Conservation (phyloP, 768 basidiomycete species). For the Cyathus striatus region DNA sequence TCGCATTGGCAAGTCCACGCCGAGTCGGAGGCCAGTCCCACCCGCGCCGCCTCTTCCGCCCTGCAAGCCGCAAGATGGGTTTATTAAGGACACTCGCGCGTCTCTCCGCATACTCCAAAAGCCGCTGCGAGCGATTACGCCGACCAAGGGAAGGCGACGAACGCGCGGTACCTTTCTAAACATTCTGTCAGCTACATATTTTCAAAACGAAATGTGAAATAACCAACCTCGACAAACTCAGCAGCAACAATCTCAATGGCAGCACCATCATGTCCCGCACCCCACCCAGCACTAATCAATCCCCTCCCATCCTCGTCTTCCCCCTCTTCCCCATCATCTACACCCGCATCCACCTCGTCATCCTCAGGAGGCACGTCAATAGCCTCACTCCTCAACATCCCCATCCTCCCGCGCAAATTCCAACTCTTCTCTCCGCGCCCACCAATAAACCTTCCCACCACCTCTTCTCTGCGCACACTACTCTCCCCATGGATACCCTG, state of each 20-base stretch:
- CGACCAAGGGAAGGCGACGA: conserved; percentile 51
- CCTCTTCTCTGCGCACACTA: conserved; percentile 1
- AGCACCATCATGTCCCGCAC: conserved; percentile 74
- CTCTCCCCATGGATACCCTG: not conserved
- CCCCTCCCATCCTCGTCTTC: conserved; percentile 55
- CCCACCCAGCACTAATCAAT: conserved; percentile 69
- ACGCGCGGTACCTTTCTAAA: conserved; percentile 45
- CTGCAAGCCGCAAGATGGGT: conserved; percentile 25
- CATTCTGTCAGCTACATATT: not conserved
- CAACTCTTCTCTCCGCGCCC: conserved; percentile 38
- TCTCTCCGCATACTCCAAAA: conserved; percentile 63
- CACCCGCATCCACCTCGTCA: conserved; percentile 21
- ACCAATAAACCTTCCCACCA: conserved; percentile 14
- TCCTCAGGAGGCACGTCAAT: conserved; percentile 12
- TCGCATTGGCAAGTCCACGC: conserved; percentile 31
- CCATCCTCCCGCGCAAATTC: conserved; percentile 17
- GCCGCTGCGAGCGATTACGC: conserved; percentile 61
- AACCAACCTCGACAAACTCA: conserved; percentile 57
- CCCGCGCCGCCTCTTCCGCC: conserved; percentile 37
- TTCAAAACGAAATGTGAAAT: conserved; percentile 4
- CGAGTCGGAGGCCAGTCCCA: conserved; percentile 24
- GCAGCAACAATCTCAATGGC: conserved; percentile 67
- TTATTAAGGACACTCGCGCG: conserved; percentile 41
- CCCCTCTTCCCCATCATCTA: conserved; percentile 22
- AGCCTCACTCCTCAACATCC: conserved; percentile 12